Percentiles rank a stretch among this genome's conserved stretches.
These are phyloP conservation scores for Neurospora sp. DNA, from an alignment of 495 filamentous ascomycete genomes.

Conservation along the genomic window DNA sequence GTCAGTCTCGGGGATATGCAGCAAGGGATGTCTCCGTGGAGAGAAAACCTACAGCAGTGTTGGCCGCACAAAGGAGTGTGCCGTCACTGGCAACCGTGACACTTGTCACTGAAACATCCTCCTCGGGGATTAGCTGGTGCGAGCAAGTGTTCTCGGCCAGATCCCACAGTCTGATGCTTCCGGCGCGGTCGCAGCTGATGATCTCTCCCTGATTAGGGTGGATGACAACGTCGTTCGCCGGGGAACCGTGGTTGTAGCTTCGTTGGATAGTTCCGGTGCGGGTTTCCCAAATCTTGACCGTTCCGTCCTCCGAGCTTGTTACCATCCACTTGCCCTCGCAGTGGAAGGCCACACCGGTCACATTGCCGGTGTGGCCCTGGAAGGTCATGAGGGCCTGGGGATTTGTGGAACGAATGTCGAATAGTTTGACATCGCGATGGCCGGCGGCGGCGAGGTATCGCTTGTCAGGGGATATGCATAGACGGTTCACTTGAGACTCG, in stretches of 20 bases:
- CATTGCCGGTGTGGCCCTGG: conserved; percentile 88
- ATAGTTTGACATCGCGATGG: conserved; percentile 90
- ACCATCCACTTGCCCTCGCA: conserved; percentile 99
- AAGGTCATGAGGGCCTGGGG: conserved; percentile 86
- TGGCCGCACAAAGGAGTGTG: conserved; percentile 87
- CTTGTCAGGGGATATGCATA: conserved; percentile 98
- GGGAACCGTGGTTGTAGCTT: conserved; percentile 76
- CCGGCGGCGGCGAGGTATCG: conserved; percentile 90
- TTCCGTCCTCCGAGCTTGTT: conserved; percentile 94
- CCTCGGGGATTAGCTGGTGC: conserved; percentile 92
- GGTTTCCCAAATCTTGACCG: conserved; percentile 98
- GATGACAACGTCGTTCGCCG: conserved; percentile 95
- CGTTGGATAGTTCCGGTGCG: conserved; percentile 77
- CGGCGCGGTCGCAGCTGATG: conserved; percentile 86
- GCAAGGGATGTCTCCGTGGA: not conserved
- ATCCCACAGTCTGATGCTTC: conserved; percentile 94
- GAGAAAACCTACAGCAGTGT: conserved; percentile 59
- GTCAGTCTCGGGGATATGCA: not conserved
- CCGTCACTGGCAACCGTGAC: conserved; percentile 96
- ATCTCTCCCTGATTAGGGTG: conserved; percentile 98
- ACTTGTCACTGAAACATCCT: conserved; percentile 83
- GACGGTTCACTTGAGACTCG: conserved; percentile 94
- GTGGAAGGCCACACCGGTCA: conserved; percentile 95
- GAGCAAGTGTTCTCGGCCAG: conserved; percentile 93
- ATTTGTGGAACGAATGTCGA: conserved; percentile 94